Conservation (phyloP, 805 yeast genomes). For the Hanseniaspora singularis region DNA sequence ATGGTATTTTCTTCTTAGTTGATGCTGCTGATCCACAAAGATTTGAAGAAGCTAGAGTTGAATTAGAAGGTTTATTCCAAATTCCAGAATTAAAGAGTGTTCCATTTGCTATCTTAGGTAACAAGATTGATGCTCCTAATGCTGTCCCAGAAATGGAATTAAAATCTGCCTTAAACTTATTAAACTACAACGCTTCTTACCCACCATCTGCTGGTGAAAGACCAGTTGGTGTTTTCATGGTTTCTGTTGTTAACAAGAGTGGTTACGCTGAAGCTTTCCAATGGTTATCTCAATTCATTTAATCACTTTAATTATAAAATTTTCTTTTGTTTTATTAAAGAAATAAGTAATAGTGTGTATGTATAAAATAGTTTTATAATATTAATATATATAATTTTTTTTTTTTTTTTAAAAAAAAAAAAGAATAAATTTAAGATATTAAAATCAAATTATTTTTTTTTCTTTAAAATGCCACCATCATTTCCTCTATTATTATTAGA, state of each 20-base stretch:
- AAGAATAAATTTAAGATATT: not conserved
- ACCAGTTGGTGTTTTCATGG: constrained; percentile 94
- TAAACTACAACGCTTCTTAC: constrained; percentile 75
- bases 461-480: constrained; percentile 9
- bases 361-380: too few species aligned
- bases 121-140: constrained; percentile 86
- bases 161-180: constrained; percentile 77
- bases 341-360: too few species aligned
- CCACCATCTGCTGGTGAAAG: constrained; percentile 57
- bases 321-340: too few species aligned
- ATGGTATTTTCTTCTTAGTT: constrained; percentile 90
- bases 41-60: constrained; percentile 87
- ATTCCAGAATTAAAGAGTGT: constrained; percentile 84
- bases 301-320: constrained; percentile 18
- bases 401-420: constrained; percentile 3
- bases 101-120: constrained; percentile 89
- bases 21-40: constrained; percentile 96
- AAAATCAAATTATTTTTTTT: not conserved
- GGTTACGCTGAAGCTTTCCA: constrained; percentile 98
- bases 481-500: constrained; percentile 23
- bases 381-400: not conserved
- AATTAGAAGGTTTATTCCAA: constrained; percentile 81
- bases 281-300: constrained; percentile 95
- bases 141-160: constrained; percentile 94
- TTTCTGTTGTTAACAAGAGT: constrained; percentile 95